These are phyloP conservation scores for Protea cynaroides DNA, from an alignment of 164 flowering plant genomes.

Conservation along the genomic window DNA sequence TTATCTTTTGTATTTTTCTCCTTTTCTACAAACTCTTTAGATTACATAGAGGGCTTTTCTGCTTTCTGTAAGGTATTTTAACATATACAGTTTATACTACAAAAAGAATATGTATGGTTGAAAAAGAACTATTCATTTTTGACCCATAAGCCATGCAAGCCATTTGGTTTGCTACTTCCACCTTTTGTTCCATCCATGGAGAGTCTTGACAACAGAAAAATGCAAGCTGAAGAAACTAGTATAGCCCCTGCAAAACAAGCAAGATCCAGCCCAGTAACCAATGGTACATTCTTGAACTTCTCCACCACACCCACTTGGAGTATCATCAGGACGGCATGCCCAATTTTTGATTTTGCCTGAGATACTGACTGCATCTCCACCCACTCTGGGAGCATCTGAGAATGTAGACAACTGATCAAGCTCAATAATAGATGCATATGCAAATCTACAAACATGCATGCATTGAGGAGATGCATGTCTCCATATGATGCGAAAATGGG, in stretches of 20 bases:
- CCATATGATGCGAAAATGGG: too few relatives aligned
- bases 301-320: slow-evolving; percentile 82
- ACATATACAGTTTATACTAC: slow-evolving; percentile 5
- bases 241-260: slow-evolving; percentile 76
- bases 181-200: slow-evolving; percentile 10
- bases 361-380: slow-evolving; percentile 41
- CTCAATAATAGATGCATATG: neutral
- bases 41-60: neutral
- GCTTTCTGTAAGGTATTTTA: neutral
- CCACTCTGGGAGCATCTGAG: slow-evolving; percentile 63
- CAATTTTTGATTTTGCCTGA: slow-evolving; percentile 65
- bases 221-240: slow-evolving; percentile 50
- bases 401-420: neutral
- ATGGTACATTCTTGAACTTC: slow-evolving; percentile 55
- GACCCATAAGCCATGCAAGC: neutral
- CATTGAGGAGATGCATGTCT: too few relatives aligned
- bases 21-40: neutral
- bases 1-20: neutral
- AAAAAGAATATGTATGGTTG: slow-evolving; percentile 2
- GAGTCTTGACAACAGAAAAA: slow-evolving; percentile 68
- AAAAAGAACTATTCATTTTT: too few relatives aligned
- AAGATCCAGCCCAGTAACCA: slow-evolving; percentile 57
- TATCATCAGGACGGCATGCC: slow-evolving; percentile 72
- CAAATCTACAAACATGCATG: neutral
- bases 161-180: neutral